Evolutionary conservation across 2,329 filamentous ascomycete species (phyloP), one percentile per base, ranked within the genome.

Genomic region (Cercospora sp.): DNA sequence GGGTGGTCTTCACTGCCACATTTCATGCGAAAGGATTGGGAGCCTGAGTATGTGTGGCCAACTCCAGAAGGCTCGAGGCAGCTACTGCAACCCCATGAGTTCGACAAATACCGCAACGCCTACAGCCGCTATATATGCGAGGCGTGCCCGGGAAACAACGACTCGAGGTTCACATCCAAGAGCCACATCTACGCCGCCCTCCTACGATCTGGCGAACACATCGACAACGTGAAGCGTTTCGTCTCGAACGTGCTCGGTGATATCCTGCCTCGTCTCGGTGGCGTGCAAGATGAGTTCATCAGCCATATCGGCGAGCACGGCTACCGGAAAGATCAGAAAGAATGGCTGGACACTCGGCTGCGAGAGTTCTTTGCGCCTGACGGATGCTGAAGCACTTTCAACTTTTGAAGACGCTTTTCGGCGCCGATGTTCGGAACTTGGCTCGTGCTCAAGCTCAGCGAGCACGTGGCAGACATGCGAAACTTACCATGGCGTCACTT

Each of bases 141-240:
- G 39, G 69, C 59, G 4, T 72, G 63, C 20, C 53, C 59, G 10
- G 59, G 61, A 3, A 48, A 64, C 5, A 64, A 60, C 12, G 69
- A 69, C 45, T 66, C 65, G 18, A 42, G 58, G 3, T 70, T 69
- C 53, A 69, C 70, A 7, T 63, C 69, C 12, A 69, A 70, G 45
- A 70, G 69, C n/a, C 70, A 72, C 55, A 65, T 70, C 39, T 72
- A 70, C 33, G 64, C 63, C 13, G 63, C 66, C 9, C 59, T 70
- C 7, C 55, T 69, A 23, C 26, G 63, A n/a, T 67, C 65, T 10
- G 57, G 67, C 18, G 70, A 69, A 64, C 58, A 55, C 18, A 69
- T 70, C 16, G 53, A 67, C 23, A 59, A 67, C 16, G 64, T 72
- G 23, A 63, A 66, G 36, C 31, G 53, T 16, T 69, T 72, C 51